Conservation (phyloP, 2,329 filamentous ascomycete genomes). For the Arthrinium phaeospermum region DNA sequence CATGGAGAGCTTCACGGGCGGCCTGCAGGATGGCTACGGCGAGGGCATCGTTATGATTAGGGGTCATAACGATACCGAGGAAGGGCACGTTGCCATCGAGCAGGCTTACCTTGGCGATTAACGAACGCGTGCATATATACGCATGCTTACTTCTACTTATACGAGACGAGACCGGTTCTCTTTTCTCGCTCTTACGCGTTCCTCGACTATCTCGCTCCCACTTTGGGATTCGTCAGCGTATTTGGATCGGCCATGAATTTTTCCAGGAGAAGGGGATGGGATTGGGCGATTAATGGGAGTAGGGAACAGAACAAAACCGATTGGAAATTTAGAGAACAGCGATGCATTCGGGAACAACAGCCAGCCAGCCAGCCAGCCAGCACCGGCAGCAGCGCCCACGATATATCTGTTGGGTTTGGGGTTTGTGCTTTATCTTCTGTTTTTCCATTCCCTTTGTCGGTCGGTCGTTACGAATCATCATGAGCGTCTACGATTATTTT, state of each 20-base stretch:
- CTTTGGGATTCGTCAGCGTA: not conserved
- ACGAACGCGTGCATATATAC: not conserved
- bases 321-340: no score
- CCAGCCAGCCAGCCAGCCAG: slow-evolving; percentile 1
- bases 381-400: not conserved
- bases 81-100: not conserved
- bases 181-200: not conserved
- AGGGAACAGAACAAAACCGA: not conserved
- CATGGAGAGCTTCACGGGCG: slow-evolving; percentile 67
- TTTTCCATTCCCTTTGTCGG: not conserved
- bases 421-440: not conserved
- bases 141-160: not conserved
- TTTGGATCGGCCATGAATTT: not conserved
- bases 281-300: not conserved
- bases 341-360: not conserved
- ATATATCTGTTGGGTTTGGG: not conserved
- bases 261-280: not conserved
- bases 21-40: slow-evolving; percentile 68
- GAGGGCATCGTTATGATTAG: slow-evolving; percentile 35
- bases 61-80: not conserved
- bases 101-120: not conserved
- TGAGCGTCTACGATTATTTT: slow-evolving; percentile 8
- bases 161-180: not conserved
- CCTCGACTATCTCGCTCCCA: not conserved
- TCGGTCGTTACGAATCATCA: slow-evolving; percentile 16